These are phyloP conservation scores for Monascus purpureus DNA, from an alignment of 495 filamentous ascomycete genomes.

Conservation along the genomic window DNA sequence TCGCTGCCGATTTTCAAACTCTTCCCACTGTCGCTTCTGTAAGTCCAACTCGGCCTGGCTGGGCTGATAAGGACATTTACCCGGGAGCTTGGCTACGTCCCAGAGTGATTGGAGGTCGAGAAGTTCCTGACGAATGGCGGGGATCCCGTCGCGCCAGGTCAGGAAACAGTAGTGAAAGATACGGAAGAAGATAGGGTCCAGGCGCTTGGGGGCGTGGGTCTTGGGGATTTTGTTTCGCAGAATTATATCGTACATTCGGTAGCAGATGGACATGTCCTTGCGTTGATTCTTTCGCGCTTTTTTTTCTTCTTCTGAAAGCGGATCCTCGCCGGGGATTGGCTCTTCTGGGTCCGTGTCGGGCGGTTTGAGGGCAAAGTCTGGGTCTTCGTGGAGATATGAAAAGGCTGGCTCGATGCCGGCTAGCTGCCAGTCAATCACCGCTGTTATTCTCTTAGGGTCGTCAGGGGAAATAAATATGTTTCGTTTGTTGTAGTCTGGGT, in stretches of 20 bases:
- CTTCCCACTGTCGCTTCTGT: constrained; percentile 20
- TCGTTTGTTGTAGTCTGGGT: constrained; percentile 26
- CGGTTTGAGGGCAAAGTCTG: constrained; percentile 20
- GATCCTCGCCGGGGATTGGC: constrained; percentile 5
- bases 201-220: constrained; percentile 15
- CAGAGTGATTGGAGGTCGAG: constrained; percentile 20
- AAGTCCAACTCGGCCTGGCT: constrained; percentile 15
- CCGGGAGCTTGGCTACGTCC: constrained; percentile 20
- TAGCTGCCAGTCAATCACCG: constrained; percentile 29
- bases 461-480: constrained; percentile 29
- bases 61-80: constrained; percentile 20
- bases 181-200: constrained; percentile 22
- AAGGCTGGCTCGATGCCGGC: constrained; percentile 25
- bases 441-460: constrained; percentile 24
- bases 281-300: constrained; percentile 6
- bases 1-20: constrained; percentile 19
- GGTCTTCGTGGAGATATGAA: constrained; percentile 18
- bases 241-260: constrained; percentile 22
- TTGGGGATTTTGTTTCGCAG: constrained; percentile 22
- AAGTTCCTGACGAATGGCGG: constrained; percentile 22
- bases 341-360: constrained; percentile 2
- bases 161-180: constrained; percentile 26
- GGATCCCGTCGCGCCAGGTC: constrained; percentile 27
- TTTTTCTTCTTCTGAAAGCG: too few species aligned
- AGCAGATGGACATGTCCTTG: constrained; percentile 16